Base-by-base conservation (phyloP, 2,329 filamentous ascomycete species). In the Clonostachys chloroleuca region DNA sequence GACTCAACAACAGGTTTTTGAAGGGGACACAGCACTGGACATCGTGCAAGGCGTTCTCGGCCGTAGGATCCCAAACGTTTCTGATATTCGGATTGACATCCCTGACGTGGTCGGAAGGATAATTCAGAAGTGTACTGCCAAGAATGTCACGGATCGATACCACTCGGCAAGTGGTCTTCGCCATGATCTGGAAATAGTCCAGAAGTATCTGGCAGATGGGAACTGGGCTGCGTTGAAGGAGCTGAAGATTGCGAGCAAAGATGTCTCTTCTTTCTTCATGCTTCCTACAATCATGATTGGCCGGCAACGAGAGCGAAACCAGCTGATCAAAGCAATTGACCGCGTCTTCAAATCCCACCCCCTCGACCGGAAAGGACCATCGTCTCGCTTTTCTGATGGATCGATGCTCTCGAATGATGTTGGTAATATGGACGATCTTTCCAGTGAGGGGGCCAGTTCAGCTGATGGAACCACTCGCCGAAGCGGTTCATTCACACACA, bases 181-280 rank as follows among this genome's bases (percentile, higher is more conserved):
- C 54, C 77, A 89, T 58, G 92, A 97, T 61, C 69, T 97, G 44
- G 66, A 83, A 45, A 78, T 84, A 56, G 83, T 96, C 6, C 84
- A 89, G 53, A 78, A 85, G 53, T 76, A 92, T 36, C 72, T 96
- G 7, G 82, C 80, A 5, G 82, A 90, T 56, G 92, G 90, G 16
- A 85, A 96, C 56, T 76, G 78, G 51, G 70, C 80, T 45, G 83
- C 84, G 1, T 71, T 96, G 46, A 83, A 82, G 49, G 77, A 85
- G 37, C 95, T 89, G 74, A 76, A 81, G 52, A 84, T 95, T 50
- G 92, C 82, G 12, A 81, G 84, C n/a, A 89, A 84, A 49, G 92
- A 97, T 64, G 83, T 96, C 1, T 95, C 90, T 1, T 95, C 91
- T 5, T 94, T 95, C 60, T 96, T 96, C 67, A 87, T 91, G 54